Percentiles rank a stretch among this genome's conserved stretches.
Conservation (phyloP, 768 basidiomycete species). For the Hortiboletus flavorubellus region DNA sequence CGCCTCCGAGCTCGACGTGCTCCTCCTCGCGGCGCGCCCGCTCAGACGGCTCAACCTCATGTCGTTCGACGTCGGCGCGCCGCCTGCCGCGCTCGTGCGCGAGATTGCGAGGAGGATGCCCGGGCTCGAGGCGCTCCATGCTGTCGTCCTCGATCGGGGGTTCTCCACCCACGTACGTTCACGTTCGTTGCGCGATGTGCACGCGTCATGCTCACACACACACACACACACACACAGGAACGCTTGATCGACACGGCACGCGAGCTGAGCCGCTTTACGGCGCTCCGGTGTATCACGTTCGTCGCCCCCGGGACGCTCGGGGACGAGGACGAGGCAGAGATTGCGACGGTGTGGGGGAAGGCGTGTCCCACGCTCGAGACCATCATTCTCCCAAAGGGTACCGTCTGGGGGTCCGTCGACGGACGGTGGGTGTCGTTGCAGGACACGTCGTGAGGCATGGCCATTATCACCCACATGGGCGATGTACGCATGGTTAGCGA, state of each 20-base stretch:
- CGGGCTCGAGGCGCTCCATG: constrained; percentile 55
- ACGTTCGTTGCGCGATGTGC: no score
- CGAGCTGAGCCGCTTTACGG: constrained; percentile 41
- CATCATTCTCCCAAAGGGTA: constrained; percentile 60
- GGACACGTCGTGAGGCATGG: constrained; percentile 11
- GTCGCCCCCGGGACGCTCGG: constrained; percentile 42
- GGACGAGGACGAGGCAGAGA: constrained; percentile 42
- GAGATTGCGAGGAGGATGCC: constrained; percentile 48
- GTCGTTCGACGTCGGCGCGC: constrained; percentile 47
- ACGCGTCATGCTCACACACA: no score
- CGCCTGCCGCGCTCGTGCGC: constrained; percentile 41
- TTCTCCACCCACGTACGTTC: constrained; percentile 39
- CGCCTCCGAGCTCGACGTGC: constrained; percentile 42
- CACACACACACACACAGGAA: constrained; percentile 29
- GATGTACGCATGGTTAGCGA: no score
- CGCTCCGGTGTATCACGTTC: constrained; percentile 52
- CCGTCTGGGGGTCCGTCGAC: constrained; percentile 51
- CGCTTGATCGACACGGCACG: constrained; percentile 40
- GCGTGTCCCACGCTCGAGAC: constrained; percentile 61
- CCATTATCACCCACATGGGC: no score
- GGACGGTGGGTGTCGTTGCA: constrained; percentile 24
- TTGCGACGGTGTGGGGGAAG: constrained; percentile 54
- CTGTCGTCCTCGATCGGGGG: constrained; percentile 52
- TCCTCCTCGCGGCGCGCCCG: constrained; percentile 37
- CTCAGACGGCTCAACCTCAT: constrained; percentile 54